Percentiles rank a stretch among this genome's conserved stretches.
These are phyloP conservation scores for Daldinia concentrica DNA, from an alignment of 495 filamentous ascomycete species.

Conservation along the genomic window DNA sequence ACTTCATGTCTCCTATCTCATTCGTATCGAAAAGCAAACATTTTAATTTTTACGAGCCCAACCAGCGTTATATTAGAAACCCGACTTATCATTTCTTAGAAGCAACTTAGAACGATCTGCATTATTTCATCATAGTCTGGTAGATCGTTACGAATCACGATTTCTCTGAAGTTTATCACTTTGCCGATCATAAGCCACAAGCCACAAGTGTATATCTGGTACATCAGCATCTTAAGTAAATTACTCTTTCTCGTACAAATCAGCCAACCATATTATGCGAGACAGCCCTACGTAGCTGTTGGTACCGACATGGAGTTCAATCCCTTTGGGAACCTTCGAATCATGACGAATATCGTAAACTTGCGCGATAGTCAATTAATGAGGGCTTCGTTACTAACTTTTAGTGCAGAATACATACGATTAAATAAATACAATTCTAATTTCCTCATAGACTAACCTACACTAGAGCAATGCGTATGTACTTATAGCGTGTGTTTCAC, in stretches of 20 bases:
- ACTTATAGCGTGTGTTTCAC: conserved; percentile 13
- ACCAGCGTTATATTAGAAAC: background rate
- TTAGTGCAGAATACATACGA: background rate
- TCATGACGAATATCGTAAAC: background rate
- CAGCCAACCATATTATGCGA: background rate
- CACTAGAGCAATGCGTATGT: no score
- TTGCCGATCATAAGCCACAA: conserved; percentile 13
- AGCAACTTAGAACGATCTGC: background rate
- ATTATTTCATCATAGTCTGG: background rate
- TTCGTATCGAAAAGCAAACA: background rate
- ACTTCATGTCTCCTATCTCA: background rate
- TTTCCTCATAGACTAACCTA: no score
- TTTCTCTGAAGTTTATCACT: background rate
- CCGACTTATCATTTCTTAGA: background rate
- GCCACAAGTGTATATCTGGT: background rate
- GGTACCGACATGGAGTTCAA: no score
- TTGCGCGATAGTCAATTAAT: background rate
- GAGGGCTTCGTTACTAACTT: no score
- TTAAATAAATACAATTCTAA: no score
- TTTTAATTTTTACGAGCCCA: background rate
- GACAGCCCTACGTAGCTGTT: no score
- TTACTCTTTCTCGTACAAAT: background rate
- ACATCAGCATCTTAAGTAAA: background rate
- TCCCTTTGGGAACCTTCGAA: no score
- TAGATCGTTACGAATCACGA: background rate